phyloP scores from a whole-genome alignment of 2,329 filamentous ascomycete species.

The Gliomastix tumulicola region DNA sequence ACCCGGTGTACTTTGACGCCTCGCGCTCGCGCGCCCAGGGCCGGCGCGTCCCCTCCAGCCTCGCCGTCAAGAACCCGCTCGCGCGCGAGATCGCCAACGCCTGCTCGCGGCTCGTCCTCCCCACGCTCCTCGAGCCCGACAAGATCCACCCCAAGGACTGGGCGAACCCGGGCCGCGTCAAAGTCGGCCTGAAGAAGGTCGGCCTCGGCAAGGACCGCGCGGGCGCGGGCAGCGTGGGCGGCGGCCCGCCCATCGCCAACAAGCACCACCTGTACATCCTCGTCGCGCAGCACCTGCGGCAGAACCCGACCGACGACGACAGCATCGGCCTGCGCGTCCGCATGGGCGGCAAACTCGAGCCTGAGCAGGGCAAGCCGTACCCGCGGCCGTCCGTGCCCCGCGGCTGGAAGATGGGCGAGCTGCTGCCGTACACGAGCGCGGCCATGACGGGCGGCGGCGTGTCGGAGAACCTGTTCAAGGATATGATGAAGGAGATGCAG shows the following conservation, averaged over 20 bases:
- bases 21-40: slow-evolving; percentile 69
- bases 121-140: slow-evolving; percentile 78
- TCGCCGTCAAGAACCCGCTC: slow-evolving; percentile 78
- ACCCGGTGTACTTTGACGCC: slow-evolving; percentile 92
- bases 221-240: slow-evolving; percentile 7
- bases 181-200: slow-evolving; percentile 66
- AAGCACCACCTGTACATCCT: slow-evolving; percentile 86
- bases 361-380: slow-evolving; percentile 58
- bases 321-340: slow-evolving; percentile 61
- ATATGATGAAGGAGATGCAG: slow-evolving; percentile 94
- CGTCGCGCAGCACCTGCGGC: slow-evolving; percentile 67
- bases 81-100: slow-evolving; percentile 85
- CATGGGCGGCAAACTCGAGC: slow-evolving; percentile 63
- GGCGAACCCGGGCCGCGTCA: slow-evolving; percentile 89
- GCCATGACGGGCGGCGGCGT: slow-evolving; percentile 91
- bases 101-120: slow-evolving; percentile 63
- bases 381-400: slow-evolving; percentile 69
- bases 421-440: slow-evolving; percentile 81
- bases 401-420: slow-evolving; percentile 83
- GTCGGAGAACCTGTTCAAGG: slow-evolving; percentile 88
- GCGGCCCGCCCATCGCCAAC: slow-evolving; percentile 48
- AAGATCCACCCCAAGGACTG: slow-evolving; percentile 96
- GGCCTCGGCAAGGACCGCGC: too few species aligned
- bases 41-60: slow-evolving; percentile 63
- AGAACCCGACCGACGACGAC: slow-evolving; percentile 69